Evolutionary conservation across 768 basidiomycete genomes (phyloP).

Genomic region (Psilocybe subaeruginosa): DNA sequence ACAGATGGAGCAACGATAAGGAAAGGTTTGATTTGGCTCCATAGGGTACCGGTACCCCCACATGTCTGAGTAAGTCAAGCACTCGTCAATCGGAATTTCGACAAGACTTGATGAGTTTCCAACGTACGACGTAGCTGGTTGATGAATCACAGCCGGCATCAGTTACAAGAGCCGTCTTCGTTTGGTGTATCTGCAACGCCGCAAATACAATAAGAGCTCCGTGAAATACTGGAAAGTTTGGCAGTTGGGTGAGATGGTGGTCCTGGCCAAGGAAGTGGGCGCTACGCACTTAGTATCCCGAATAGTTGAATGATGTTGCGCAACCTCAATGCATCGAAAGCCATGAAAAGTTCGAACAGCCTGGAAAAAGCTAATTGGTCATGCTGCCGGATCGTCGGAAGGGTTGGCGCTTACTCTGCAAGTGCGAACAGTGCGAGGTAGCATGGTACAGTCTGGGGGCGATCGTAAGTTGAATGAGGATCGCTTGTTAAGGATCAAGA

Average conservation of each 20-base stretch:
- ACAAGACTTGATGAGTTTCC: not conserved
- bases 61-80: constrained; percentile 40
- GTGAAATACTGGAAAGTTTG: constrained; percentile 62
- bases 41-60: constrained; percentile 57
- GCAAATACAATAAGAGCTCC: constrained; percentile 72
- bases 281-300: constrained; percentile 64
- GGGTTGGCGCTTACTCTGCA: constrained; percentile 61
- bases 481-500: not conserved
- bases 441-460: constrained; percentile 71
- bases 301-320: constrained; percentile 81
- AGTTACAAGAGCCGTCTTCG: constrained; percentile 59
- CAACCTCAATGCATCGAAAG: constrained; percentile 78
- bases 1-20: constrained; percentile 75
- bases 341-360: constrained; percentile 79
- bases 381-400: not conserved
- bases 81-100: not conserved
- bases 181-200: constrained; percentile 78
- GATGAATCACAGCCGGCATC: constrained; percentile 22
- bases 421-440: constrained; percentile 84
- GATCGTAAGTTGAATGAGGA: not conserved
- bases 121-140: constrained; percentile 43
- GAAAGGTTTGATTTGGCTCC: constrained; percentile 60
- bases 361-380: constrained; percentile 37
- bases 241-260: not conserved
- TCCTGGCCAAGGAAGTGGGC: not conserved